Conservation (phyloP, 108 stramenopile species). For the Aurantiochytrium sp. region DNA sequence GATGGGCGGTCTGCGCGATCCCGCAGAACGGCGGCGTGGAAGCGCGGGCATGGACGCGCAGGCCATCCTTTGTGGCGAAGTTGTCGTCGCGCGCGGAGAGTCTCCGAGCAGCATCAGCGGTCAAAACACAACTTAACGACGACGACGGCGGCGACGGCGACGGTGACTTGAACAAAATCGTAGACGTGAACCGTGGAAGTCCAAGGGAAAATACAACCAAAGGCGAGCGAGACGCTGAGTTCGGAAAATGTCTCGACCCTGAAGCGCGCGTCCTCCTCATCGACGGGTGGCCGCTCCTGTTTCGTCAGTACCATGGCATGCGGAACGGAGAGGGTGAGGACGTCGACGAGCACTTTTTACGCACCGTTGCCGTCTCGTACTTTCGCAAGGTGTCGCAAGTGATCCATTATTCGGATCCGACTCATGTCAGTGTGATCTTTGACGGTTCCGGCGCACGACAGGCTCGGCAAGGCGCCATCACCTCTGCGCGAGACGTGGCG, state of each 20-base stretch:
- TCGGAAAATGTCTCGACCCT: not conserved
- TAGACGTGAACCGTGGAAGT: not conserved
- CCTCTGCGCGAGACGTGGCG: not conserved
- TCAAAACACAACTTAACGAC: too few relatives aligned
- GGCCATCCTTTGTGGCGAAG: too few relatives aligned
- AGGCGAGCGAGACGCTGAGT: not conserved
- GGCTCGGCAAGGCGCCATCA: not conserved
- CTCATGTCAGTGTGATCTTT: not conserved
- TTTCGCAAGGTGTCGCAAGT: not conserved
- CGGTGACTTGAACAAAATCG: not conserved
- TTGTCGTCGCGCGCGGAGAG: too few relatives aligned
- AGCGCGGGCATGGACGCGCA: too few relatives aligned
- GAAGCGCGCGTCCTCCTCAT: not conserved
- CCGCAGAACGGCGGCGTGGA: too few relatives aligned
- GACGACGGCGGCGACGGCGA: not conserved
- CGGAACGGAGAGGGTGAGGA: not conserved
- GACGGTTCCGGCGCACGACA: not conserved
- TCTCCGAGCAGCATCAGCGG: too few relatives aligned
- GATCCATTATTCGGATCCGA: not conserved
- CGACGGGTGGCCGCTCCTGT: not conserved
- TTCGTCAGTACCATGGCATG: not conserved
- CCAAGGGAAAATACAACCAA: not conserved
- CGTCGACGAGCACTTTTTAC: not conserved
- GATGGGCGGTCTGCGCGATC: too few relatives aligned
- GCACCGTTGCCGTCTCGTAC: not conserved